These are phyloP conservation scores for Fraxinus quadrangulata DNA, from an alignment of 257 asterid species.

Conservation along the genomic window DNA sequence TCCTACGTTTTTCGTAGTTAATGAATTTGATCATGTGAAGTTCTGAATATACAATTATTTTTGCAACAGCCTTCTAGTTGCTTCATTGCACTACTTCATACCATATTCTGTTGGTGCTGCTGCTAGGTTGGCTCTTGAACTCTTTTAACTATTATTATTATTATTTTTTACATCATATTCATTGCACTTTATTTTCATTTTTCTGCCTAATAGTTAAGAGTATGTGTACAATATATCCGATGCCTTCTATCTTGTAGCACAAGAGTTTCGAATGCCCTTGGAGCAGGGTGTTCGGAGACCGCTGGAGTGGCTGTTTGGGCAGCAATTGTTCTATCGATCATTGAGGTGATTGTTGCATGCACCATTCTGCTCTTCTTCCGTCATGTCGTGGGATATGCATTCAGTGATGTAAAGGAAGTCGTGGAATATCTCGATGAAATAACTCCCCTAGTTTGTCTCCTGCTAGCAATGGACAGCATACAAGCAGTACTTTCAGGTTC, in stretches of 20 bases:
- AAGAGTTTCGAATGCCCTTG: slow-evolving; percentile 59
- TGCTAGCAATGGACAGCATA: slow-evolving; percentile 43
- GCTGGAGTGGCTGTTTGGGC: slow-evolving; percentile 49
- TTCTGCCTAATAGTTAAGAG: too few species aligned
- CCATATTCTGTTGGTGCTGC: slow-evolving; percentile 68
- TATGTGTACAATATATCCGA: background rate
- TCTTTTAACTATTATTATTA: background rate
- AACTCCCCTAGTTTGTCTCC: slow-evolving; percentile 45
- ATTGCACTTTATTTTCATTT: background rate
- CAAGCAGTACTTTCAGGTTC: slow-evolving; percentile 59
- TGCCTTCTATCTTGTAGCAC: slow-evolving; percentile 36
- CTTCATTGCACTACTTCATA: slow-evolving; percentile 51
- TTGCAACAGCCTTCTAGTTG: slow-evolving; percentile 48
- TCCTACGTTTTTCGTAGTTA: background rate
- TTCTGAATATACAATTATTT: slow-evolving; percentile 4
- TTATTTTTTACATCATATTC: background rate
- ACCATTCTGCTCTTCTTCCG: slow-evolving; percentile 41
- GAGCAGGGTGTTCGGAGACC: slow-evolving; percentile 50
- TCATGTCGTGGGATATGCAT: slow-evolving; percentile 45
- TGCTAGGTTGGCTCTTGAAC: slow-evolving; percentile 45
- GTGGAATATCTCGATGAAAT: slow-evolving; percentile 37
- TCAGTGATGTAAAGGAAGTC: slow-evolving; percentile 48
- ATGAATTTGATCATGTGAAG: background rate
- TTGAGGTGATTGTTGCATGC: slow-evolving; percentile 44
- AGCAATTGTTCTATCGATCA: slow-evolving; percentile 37